Conservation (phyloP, 805 yeast genomes). For the Starmera dryadoides region DNA sequence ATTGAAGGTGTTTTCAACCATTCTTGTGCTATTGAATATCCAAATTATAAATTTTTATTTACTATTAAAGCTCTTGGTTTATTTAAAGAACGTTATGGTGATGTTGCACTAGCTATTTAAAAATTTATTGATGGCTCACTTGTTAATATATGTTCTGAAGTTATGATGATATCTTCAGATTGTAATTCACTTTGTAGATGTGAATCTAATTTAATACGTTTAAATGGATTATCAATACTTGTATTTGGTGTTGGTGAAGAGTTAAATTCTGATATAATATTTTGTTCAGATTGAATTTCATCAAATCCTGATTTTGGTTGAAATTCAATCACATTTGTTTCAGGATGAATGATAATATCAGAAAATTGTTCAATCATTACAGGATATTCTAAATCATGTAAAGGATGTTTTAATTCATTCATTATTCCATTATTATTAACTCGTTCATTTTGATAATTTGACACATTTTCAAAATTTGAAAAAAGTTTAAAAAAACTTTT, state of each 20-base stretch:
- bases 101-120: neutral
- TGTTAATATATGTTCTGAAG: slow-evolving; percentile 8
- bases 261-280: neutral
- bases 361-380: no score
- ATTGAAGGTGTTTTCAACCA: slow-evolving; percentile 97
- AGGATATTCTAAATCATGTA: no score
- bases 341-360: no score
- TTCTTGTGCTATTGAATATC: slow-evolving; percentile 90
- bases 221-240: neutral
- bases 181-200: neutral
- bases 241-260: neutral
- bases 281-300: neutral
- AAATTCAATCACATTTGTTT: neutral
- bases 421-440: no score
- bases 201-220: neutral
- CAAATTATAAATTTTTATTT: slow-evolving; percentile 83
- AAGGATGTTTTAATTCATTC: no score
- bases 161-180: slow-evolving; percentile 1
- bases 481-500: no score
- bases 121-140: slow-evolving; percentile 1
- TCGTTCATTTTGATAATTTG: no score
- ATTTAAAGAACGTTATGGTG: slow-evolving; percentile 27
- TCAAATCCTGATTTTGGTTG: neutral
- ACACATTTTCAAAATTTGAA: no score
- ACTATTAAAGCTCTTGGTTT: slow-evolving; percentile 91